Conservation (phyloP, 768 basidiomycete species). For the Fistulinella prunicolor region DNA sequence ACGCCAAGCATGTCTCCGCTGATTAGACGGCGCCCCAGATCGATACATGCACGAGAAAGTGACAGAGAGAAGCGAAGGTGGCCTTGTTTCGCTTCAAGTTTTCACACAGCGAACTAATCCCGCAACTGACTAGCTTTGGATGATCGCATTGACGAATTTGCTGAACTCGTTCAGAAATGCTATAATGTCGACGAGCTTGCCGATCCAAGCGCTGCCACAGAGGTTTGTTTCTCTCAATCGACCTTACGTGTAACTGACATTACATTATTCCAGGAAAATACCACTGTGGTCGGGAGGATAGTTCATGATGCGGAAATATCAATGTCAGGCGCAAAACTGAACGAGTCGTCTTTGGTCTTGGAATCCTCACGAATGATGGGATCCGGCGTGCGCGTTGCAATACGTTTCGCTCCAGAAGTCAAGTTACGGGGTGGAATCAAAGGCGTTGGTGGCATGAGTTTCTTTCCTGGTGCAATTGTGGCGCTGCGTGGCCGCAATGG, state of each 20-base stretch:
- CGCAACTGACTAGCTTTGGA: slow-evolving; percentile 60
- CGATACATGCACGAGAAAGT: slow-evolving; percentile 96
- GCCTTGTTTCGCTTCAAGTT: slow-evolving; percentile 4
- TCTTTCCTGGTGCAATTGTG: slow-evolving; percentile 89
- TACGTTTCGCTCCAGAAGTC: slow-evolving; percentile 66
- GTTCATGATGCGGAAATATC: slow-evolving; percentile 63
- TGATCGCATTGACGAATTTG: slow-evolving; percentile 82
- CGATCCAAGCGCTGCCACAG: slow-evolving; percentile 64
- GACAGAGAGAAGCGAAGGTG: slow-evolving; percentile 80
- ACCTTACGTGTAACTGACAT: background rate
- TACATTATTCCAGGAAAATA: slow-evolving; percentile 48
- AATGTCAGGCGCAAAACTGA: slow-evolving; percentile 59
- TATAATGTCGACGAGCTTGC: slow-evolving; percentile 73
- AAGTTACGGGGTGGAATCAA: slow-evolving; percentile 61
- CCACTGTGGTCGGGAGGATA: slow-evolving; percentile 72
- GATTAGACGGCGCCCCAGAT: slow-evolving; percentile 40
- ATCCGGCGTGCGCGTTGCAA: slow-evolving; percentile 62
- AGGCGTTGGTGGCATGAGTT: slow-evolving; percentile 62
- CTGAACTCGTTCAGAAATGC: slow-evolving; percentile 63
- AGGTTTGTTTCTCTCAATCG: slow-evolving; percentile 35
- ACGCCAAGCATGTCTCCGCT: background rate
- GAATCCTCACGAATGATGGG: slow-evolving; percentile 80
- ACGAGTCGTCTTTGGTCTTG: slow-evolving; percentile 69
- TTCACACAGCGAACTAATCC: background rate
- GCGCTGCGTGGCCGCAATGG: slow-evolving; percentile 89